Conservation (phyloP, 1,284 basidiomycete genomes). For the Ceratobasidium sp. region DNA sequence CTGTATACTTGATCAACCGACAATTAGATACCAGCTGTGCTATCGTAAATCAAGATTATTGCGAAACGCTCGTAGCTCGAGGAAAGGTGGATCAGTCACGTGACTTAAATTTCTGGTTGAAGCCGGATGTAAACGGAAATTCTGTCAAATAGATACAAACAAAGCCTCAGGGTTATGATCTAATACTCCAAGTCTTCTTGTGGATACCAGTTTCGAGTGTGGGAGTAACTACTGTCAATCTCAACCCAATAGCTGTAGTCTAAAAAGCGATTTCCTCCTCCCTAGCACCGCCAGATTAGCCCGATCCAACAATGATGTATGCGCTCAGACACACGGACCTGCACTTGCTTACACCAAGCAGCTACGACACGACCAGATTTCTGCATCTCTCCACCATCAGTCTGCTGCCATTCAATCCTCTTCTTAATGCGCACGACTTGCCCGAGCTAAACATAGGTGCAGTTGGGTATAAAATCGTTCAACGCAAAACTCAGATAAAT, state of each 20-base stretch:
- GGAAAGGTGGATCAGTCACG: background rate
- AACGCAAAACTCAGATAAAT: background rate
- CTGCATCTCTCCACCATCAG: conserved; percentile 6
- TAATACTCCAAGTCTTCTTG: conserved; percentile 34
- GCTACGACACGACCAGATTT: conserved; percentile 31
- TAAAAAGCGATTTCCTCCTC: conserved; percentile 3
- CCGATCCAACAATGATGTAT: background rate
- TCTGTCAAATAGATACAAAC: background rate
- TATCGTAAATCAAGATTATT: background rate
- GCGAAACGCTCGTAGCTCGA: background rate
- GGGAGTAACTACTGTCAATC: background rate
- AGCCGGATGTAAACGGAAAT: background rate
- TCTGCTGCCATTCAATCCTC: conserved; percentile 29
- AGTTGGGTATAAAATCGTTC: background rate
- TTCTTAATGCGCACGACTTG: conserved; percentile 35
- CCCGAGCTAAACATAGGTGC: background rate
- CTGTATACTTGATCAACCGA: background rate
- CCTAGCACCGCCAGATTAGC: conserved; percentile 2
- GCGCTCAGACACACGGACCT: conserved; percentile 3
- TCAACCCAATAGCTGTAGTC: conserved; percentile 41
- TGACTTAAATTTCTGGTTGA: background rate
- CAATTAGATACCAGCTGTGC: background rate
- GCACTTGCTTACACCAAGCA: conserved; percentile 36
- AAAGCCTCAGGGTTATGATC: background rate
- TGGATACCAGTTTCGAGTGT: conserved; percentile 34